phyloP scores from a whole-genome alignment of 768 basidiomycete species.

The Mycena amicta region DNA sequence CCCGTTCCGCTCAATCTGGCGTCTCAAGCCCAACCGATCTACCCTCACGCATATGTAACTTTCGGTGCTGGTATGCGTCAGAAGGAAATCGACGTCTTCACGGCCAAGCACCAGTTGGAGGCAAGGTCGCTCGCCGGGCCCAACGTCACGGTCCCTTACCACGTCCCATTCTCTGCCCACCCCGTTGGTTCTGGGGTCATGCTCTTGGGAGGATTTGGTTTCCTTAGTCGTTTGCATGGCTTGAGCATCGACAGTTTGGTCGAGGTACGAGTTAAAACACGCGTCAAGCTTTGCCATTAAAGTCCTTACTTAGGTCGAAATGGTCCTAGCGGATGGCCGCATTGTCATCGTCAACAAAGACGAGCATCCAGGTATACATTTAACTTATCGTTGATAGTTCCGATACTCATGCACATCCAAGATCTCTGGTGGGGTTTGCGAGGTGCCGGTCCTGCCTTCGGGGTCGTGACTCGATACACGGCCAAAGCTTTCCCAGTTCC shows the following conservation, averaged over 20 bases:
- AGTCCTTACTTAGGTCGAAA: slow-evolving; percentile 45
- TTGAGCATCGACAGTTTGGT: slow-evolving; percentile 89
- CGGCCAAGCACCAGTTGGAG: slow-evolving; percentile 66
- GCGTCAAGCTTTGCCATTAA: not conserved
- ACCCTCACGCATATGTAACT: slow-evolving; percentile 78
- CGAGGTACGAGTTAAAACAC: slow-evolving; percentile 48
- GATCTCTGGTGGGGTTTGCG: slow-evolving; percentile 90
- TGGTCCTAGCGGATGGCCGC: slow-evolving; percentile 89
- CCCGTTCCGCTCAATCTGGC: slow-evolving; percentile 40
- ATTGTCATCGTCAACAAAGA: slow-evolving; percentile 77
- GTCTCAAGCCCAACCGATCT: slow-evolving; percentile 57
- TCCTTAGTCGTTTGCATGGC: slow-evolving; percentile 81
- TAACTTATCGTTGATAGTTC: not conserved
- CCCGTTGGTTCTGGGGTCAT: slow-evolving; percentile 80
- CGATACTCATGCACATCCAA: slow-evolving; percentile 28
- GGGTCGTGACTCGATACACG: slow-evolving; percentile 88
- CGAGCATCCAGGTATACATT: slow-evolving; percentile 62
- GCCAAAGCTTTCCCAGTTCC: slow-evolving; percentile 88
- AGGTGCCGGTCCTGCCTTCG: slow-evolving; percentile 81
- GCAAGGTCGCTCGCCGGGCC: slow-evolving; percentile 54
- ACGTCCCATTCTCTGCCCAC: slow-evolving; percentile 79
- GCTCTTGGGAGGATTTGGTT: slow-evolving; percentile 87
- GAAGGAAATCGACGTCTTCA: slow-evolving; percentile 81
- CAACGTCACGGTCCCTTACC: slow-evolving; percentile 68
- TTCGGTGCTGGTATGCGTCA: slow-evolving; percentile 87